Evolutionary conservation across 345 rosid genomes (phyloP), one percentile per base, ranked within the genome.

Genomic region (Acer yangbiense): DNA sequence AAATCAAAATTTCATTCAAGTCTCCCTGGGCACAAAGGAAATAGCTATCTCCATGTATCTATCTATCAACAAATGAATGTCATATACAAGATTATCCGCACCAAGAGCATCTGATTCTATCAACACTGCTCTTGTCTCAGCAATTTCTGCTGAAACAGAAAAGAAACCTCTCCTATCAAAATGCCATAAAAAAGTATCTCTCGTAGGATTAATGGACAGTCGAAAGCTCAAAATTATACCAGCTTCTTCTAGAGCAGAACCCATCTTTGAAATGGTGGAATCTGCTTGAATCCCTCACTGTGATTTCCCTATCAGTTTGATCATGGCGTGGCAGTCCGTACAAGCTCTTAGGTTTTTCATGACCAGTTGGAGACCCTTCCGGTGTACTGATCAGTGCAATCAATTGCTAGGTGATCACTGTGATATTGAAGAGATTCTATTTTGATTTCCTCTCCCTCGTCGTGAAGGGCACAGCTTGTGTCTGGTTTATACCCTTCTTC

Each of bases 321-420:
- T 95, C 11, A 97, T 94, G 68, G 88, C 88, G 80, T 95, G 99
- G 79, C 99, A 92, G 68, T 93, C 97, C 63, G 83, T 82, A 78
- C 99, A 93, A 48, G 97, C 89, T 79, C 98, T 82, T 77, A 95
- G 80, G 81, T 95, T 95, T 88, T 92, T 95, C 92, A 92, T 88
- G 65, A 95, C 88, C 65, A 92, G 82, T 74, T 0, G 95, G 96
- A 20, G 79, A 89, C 71, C 92, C 91, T 85, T 91, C 86, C 7
- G 95, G 91, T 11, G 97, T 91, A 69, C 87, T 91, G 62, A 95
- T 93, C 67, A 95, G 83, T 6, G 98, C 93, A 78, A 88, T 97
- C 99, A 58, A 92, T 89, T 1, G 99, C 99, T 55, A 93, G 71
- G 66, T 92, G 87, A 76, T 95, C 97, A 20, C 96, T 88, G 71